Evolutionary conservation across 352 stramenopile species (phyloP), one percentile per base, ranked within the genome.

Genomic region (Phytophthora melonis): DNA sequence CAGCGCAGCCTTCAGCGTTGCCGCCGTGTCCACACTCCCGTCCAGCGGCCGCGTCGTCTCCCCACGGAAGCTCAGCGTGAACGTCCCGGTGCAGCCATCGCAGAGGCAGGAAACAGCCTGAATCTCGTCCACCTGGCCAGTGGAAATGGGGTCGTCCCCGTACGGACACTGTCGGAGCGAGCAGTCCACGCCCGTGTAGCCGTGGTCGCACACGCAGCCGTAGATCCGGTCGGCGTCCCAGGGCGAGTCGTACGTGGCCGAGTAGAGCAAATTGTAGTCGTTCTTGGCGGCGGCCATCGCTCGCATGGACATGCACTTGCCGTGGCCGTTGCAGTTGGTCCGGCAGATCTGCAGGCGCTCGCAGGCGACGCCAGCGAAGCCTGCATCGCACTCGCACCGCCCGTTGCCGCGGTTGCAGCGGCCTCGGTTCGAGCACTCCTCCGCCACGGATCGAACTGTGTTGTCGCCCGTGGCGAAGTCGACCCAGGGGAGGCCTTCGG

Each of bases 161-260:
- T 83, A 89, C 21, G 89, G 86, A 81, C 95, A 99, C 61, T 88
- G 81, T 25, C 85, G 78, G 61, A 87, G 74, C 5, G 86, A 90
- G 83, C 96, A 98, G 72, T 95, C 91, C 6, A 90, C 82, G 6
- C 95, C 95, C 8, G 76, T 81, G 82, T 95, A 98, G 30, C 93
- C 94, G 32, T 85, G 72, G 74, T 98, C 94, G 68, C 95, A 98
- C 32, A 95, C 77, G 58, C 93, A 98, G 56, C 88, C 88, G 45
- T 88, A 83, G 34, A 98, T 93, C 27, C 88, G 84, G 30, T 94
- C 78, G 5, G 93, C 92, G 66, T 98, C 93, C 93, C 93, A 98
- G 0, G 77, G 75, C 16, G 81, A 79, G 16, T 79, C 75, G 66
- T 92, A 91, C n/a, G 67, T 77, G n/a, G 79, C 64, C 2, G 80